Evolutionary conservation across 1,139 yeast species (phyloP).

Genomic region (Hansenula sp.): DNA sequence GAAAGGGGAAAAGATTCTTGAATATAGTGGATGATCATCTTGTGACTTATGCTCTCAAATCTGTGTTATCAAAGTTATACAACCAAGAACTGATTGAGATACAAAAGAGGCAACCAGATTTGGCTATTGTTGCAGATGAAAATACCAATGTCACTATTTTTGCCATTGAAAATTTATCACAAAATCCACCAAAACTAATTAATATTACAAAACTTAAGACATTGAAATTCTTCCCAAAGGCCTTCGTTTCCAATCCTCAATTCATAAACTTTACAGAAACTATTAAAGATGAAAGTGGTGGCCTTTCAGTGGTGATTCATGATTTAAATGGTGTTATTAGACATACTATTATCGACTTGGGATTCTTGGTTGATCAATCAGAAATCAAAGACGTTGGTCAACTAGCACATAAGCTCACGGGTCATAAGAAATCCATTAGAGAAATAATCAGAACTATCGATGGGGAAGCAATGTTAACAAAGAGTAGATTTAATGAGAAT

Average conservation of each 20-base stretch:
- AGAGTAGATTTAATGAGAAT: conserved; percentile 51
- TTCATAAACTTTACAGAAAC: conserved; percentile 30
- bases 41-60: conserved; percentile 34
- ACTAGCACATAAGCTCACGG: conserved; percentile 61
- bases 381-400: conserved; percentile 16
- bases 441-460: conserved; percentile 59
- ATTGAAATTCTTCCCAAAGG: conserved; percentile 19
- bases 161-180: conserved; percentile 48
- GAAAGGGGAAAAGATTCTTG: conserved; percentile 32
- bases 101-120: conserved; percentile 39
- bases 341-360: conserved; percentile 38
- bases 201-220: conserved; percentile 22
- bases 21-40: conserved; percentile 55
- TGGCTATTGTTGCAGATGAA: conserved; percentile 48
- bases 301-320: conserved; percentile 42
- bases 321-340: conserved; percentile 47
- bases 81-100: conserved; percentile 21
- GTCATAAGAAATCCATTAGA: conserved; percentile 79
- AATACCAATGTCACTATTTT: conserved; percentile 42
- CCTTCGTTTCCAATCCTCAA: conserved; percentile 27
- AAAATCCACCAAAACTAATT: conserved; percentile 39
- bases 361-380: conserved; percentile 24
- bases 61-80: conserved; percentile 14
- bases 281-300: conserved; percentile 19
- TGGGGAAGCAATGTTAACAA: conserved; percentile 53